Base-by-base conservation (phyloP, 805 yeast species). In the Candida sanyiensis region DNA sequence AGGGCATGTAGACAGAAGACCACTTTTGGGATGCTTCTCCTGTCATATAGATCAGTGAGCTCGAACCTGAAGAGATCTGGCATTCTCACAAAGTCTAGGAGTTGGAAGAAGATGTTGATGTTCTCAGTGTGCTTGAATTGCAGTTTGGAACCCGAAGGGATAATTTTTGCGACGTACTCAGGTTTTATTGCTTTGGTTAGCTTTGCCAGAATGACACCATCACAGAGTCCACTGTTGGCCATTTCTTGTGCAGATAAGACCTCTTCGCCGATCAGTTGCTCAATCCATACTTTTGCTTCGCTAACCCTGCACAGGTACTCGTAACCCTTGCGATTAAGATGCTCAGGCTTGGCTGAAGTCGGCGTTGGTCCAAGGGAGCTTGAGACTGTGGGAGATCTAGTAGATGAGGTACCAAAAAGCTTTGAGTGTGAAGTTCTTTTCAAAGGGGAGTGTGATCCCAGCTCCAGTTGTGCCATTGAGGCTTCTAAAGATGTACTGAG, bases 101-200 rank as follows among this genome's bases (percentile, higher is more conserved):
- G 73, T 16, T 72, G 67, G 57, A 90, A 81, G 58, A 90, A 89
- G 17, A 78, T 69, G 51, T 87, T 86, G 55, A 93, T 90, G 57
- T 93, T 93, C 56, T 93, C 97, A 0, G 96, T 86, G 58, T 87
- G 96, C 45, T 83, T 78, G 66, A 86, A 93, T 57, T 87, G 89
- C 28, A 89, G 68, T 47, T 67, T 83, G 49, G 72, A 72, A 35
- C 76, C 76, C 51, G 73, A 63, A 26, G 77, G 77, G 12, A 70
- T 66, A 9, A 83, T 56, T 57, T 75, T 59, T 48, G 67, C 64
- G 35, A 78, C 78, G 38, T 73, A 63, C 0, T 74, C 70, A 0
- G 96, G 90, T 33, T 82, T 75, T 38, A 93, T 77, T 3, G 67
- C 72, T 49, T 77, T 74, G 7, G 95, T 79, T 29, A 90, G 60